A percentile compares a stretch with the other conserved stretches of the same genome.
Conservation (phyloP, 1,284 basidiomycete species). For the Naganishia albida region DNA sequence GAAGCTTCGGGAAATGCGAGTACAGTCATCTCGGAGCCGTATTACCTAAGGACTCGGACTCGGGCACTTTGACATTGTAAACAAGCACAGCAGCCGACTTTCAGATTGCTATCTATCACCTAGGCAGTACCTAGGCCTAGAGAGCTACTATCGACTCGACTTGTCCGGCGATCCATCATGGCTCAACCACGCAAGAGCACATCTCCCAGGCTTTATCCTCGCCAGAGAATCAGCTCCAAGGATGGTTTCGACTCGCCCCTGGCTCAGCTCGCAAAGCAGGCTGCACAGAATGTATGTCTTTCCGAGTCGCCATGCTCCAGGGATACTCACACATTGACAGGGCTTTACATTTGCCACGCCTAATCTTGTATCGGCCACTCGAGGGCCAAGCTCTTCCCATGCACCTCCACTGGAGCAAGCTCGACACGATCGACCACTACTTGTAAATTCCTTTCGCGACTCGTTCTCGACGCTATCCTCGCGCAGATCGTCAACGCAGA, state of each 20-base stretch:
- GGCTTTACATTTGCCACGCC: constrained; percentile 15
- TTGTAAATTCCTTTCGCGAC: constrained; percentile 23
- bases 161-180: not conserved
- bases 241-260: constrained; percentile 25
- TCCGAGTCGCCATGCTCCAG: not conserved
- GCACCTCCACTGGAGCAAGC: not conserved
- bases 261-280: constrained; percentile 24
- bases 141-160: too few species aligned
- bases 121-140: too few species aligned
- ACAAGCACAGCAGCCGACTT: constrained; percentile 6
- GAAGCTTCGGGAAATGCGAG: constrained; percentile 11
- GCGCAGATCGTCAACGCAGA: constrained; percentile 19
- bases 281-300: constrained; percentile 14
- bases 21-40: not conserved
- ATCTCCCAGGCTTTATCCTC: constrained; percentile 13
- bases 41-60: not conserved
- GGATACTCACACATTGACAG: not conserved
- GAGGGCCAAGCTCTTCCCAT: not conserved
- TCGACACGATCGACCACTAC: constrained; percentile 4
- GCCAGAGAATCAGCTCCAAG: constrained; percentile 25
- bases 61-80: constrained; percentile 4
- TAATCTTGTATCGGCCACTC: not conserved
- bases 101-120: not conserved
- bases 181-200: constrained; percentile 6
- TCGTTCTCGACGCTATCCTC: constrained; percentile 19